phyloP scores from a whole-genome alignment of 257 asterid species.

The Cynanchum wilfordii region DNA sequence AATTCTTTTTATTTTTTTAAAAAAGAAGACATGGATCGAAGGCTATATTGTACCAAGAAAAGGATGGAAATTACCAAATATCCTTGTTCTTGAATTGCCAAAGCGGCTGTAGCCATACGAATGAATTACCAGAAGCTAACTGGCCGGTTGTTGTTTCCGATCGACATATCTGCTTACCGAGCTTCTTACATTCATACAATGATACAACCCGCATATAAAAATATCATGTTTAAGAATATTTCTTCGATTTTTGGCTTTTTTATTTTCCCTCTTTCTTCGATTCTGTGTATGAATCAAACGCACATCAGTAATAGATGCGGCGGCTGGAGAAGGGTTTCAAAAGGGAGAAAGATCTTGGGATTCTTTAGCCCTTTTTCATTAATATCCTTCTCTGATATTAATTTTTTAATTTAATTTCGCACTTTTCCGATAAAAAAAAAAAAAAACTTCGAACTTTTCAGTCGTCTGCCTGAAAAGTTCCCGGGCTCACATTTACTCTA shows the following conservation, averaged over 20 bases:
- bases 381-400: constrained; percentile 27
- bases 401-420: background rate
- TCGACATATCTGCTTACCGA: constrained; percentile 42
- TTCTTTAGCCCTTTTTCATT: constrained; percentile 12
- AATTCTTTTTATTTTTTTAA: background rate
- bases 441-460: no score
- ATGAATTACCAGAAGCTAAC: constrained; percentile 33
- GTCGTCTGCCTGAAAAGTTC: no score
- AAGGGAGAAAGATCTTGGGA: constrained; percentile 13
- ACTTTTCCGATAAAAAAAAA: no score
- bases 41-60: constrained; percentile 52
- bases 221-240: background rate
- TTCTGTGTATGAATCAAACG: constrained; percentile 7
- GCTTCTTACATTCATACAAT: constrained; percentile 6
- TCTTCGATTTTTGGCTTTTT: background rate
- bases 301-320: background rate
- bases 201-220: background rate
- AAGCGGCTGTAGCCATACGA: constrained; percentile 43
- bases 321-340: constrained; percentile 39
- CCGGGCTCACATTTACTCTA: no score
- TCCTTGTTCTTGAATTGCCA: constrained; percentile 47
- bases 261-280: background rate
- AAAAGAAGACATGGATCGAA: background rate
- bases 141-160: constrained; percentile 51
- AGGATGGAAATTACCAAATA: constrained; percentile 21